phyloP scores from a whole-genome alignment of 768 basidiomycete species.

The Tylopilus plumbeoviolaceoides region DNA sequence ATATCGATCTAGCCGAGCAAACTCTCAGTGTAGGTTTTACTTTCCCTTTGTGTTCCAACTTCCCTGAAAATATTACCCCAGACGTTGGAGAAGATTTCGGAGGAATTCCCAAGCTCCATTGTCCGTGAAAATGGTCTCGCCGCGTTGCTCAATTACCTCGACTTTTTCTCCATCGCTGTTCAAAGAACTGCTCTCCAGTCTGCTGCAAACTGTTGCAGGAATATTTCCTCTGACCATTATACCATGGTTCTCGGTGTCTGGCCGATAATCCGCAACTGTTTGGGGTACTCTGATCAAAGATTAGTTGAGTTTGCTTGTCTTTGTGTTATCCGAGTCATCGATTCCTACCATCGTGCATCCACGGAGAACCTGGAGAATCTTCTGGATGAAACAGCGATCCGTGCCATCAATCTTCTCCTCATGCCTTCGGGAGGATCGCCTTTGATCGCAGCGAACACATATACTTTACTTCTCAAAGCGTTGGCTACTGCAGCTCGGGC shows the following conservation, averaged over 20 bases:
- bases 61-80: constrained; percentile 32
- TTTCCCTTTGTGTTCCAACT: constrained; percentile 1
- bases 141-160: constrained; percentile 90
- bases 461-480: constrained; percentile 81
- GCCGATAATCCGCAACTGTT: constrained; percentile 90
- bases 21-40: constrained; percentile 80
- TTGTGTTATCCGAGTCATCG: constrained; percentile 91
- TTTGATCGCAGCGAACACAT: constrained; percentile 81
- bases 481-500: constrained; percentile 84
- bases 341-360: constrained; percentile 83
- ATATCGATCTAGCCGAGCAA: constrained; percentile 98
- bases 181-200: constrained; percentile 96
- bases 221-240: constrained; percentile 86
- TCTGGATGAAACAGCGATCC: constrained; percentile 74
- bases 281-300: constrained; percentile 89
- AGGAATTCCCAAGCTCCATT: constrained; percentile 94
- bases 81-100: constrained; percentile 98
- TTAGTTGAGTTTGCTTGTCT: constrained; percentile 97
- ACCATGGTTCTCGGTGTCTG: constrained; percentile 84
- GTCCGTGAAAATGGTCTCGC: constrained; percentile 93
- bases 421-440: constrained; percentile 85
- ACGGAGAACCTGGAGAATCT: constrained; percentile 84
- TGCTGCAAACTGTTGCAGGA: constrained; percentile 94
- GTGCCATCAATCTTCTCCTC: constrained; percentile 80
- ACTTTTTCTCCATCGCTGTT: constrained; percentile 98